Percentiles rank a stretch among this genome's conserved stretches.
These are phyloP conservation scores for Wickerhamomyces pijperi DNA, from an alignment of 805 yeast species.

Conservation along the genomic window DNA sequence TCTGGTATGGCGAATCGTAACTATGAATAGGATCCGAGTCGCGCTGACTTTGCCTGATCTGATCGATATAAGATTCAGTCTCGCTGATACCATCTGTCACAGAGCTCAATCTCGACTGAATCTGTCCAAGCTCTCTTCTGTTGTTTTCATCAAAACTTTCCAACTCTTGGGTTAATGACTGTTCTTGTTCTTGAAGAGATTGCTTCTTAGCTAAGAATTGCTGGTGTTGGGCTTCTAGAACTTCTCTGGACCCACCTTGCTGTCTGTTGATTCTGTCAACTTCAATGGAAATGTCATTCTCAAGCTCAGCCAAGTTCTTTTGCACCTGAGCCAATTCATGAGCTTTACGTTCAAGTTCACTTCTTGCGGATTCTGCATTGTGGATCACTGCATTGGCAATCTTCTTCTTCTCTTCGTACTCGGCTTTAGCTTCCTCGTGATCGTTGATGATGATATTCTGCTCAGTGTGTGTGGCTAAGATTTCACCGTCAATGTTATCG, in stretches of 20 bases:
- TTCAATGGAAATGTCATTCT: constrained; percentile 12
- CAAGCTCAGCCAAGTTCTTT: constrained; percentile 11
- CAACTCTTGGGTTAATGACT: background rate
- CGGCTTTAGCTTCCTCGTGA: constrained; percentile 12
- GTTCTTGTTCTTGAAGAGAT: too few relatives aligned
- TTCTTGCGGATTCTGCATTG: constrained; percentile 10
- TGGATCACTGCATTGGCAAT: constrained; percentile 2
- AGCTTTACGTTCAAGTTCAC: constrained; percentile 11
- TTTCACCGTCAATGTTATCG: background rate
- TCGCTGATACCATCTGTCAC: constrained; percentile 1
- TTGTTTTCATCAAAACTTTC: background rate
- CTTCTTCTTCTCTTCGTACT: constrained; percentile 5
- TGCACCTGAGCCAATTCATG: constrained; percentile 9
- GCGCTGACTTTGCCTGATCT: background rate
- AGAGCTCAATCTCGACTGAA: background rate
- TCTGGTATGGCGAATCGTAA: constrained; percentile 1
- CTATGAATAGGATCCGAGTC: constrained; percentile 7
- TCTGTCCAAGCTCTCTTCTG: background rate
- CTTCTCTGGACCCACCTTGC: constrained; percentile 16
- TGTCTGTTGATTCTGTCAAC: constrained; percentile 19
- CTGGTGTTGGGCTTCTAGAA: constrained; percentile 7
- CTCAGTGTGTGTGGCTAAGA: constrained; percentile 1
- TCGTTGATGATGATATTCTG: constrained; percentile 4
- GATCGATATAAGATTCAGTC: constrained; percentile 1
- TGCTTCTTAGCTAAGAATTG: background rate